Evolutionary conservation across 768 basidiomycete genomes (phyloP).

Genomic region (Tubosaeta sp.): DNA sequence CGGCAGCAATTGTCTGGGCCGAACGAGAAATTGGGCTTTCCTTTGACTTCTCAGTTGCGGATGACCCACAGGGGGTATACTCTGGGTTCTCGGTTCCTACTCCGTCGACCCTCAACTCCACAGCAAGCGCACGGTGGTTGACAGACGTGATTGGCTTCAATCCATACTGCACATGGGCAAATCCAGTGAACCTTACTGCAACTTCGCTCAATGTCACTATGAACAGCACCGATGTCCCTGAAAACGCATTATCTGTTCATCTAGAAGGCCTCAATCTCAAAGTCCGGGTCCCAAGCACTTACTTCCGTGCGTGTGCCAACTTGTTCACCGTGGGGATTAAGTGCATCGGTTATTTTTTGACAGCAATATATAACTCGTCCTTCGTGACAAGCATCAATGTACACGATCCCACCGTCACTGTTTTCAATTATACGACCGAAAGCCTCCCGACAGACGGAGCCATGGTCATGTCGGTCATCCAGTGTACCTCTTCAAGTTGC

Average conservation of each 20-base stretch:
- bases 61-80: conserved; percentile 10
- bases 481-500: conserved; percentile 9
- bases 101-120: conserved; percentile 8
- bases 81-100: conserved; percentile 10
- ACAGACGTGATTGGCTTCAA: conserved; percentile 20
- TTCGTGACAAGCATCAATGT: conserved; percentile 12
- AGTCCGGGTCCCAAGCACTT: conserved; percentile 12
- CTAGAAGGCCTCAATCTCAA: conserved; percentile 6
- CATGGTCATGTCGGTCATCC: conserved; percentile 14
- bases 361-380: conserved; percentile 6
- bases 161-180: conserved; percentile 21
- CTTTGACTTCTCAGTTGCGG: conserved; percentile 8
- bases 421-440: conserved; percentile 13
- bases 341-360: background rate
- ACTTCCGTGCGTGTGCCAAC: conserved; percentile 10
- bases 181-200: conserved; percentile 12
- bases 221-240: conserved; percentile 8
- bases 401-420: conserved; percentile 11
- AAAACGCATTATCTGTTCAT: conserved; percentile 2
- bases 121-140: conserved; percentile 18
- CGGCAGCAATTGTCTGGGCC: conserved; percentile 15
- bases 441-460: conserved; percentile 14
- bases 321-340: background rate
- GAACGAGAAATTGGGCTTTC: conserved; percentile 12
- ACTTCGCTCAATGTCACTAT: conserved; percentile 14